Evolutionary conservation across 805 yeast species (phyloP), one percentile per base, ranked within the genome.

Genomic region (Candida pseudoglaebosa): DNA sequence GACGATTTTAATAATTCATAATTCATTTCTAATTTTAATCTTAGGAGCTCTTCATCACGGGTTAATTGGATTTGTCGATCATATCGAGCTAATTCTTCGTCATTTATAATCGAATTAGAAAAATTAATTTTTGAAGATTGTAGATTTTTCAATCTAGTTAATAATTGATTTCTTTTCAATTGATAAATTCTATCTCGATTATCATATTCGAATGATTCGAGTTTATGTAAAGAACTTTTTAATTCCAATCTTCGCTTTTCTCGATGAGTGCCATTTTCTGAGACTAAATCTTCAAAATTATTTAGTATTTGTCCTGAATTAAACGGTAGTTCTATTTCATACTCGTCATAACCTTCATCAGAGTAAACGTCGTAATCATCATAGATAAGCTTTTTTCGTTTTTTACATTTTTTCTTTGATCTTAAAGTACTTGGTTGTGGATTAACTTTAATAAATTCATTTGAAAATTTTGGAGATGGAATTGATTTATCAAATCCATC

Each of bases 31-130:
- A 62, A 38, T 40, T 56, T 61, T 36, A 65, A 51, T 17, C 54
- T 50, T n/a, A 65, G 38, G 35, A 68, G 52, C 36, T 61, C 65
- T 22, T 52, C 48, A 42, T 68, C 74, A 20, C 67, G 41, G 18
- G 47, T 42, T 6, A 42, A 43, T 28, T 53, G 61, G 24, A 57
- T 41, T 18, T 42, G 19, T 4, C 46, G 39, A 24, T 51, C 48
- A 24, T 32, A 53, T 12, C 44, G 35, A n/a, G 34, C 13, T 14
- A 68, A 49, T 28, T 66, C 68, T 8, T 48, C 57, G 42, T 65
- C 67, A 8, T 44, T 38, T 6, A 61, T 49, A 9, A 42, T 40
- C 4, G 46, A 39, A 16, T 52, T 45, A 3, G 46, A 48, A 33
- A 59, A 60, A 2, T 48, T 37, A 3, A 67, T 44, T 16, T 44